Percentiles rank a stretch among this genome's conserved stretches.
Evolutionary conservation across 75 land plant species (phyloP).

Genomic region (Picea sitchensis): DNA sequence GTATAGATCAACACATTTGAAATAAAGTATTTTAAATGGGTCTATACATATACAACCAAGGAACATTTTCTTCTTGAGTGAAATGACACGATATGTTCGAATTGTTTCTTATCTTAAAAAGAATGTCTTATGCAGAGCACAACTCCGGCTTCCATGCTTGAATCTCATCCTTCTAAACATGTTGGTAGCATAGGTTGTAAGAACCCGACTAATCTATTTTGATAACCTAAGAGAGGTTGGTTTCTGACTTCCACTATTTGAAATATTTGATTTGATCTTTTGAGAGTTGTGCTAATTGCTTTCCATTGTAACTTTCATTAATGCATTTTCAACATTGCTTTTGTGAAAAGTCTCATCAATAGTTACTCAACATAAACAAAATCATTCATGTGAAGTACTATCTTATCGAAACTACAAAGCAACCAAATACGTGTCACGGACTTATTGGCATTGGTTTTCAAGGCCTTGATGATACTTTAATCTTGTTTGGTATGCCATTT

Average conservation of each 20-base stretch:
- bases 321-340: not conserved
- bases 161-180: conserved; percentile 38
- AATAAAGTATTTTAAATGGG: not conserved
- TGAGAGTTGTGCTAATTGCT: no score
- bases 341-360: conserved; percentile 60
- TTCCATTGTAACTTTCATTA: not conserved
- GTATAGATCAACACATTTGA: not conserved
- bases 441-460: conserved; percentile 45
- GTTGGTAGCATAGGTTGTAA: conserved; percentile 42
- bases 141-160: not conserved
- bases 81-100: no score
- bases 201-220: conserved; percentile 36
- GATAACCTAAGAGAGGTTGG: conserved; percentile 36
- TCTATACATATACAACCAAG: not conserved
- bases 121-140: conserved; percentile 3
- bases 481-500: conserved; percentile 38
- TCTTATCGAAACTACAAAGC: conserved; percentile 25
- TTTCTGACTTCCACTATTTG: not conserved
- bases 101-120: no score
- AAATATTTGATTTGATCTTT: no score
- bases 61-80: not conserved
- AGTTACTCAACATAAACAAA: conserved; percentile 87
- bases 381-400: conserved; percentile 50
- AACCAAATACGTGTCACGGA: conserved; percentile 24
- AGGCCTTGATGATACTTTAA: conserved; percentile 38